These are phyloP conservation scores for Tarenaya hassleriana DNA, from an alignment of 345 rosid species.

Conservation along the genomic window DNA sequence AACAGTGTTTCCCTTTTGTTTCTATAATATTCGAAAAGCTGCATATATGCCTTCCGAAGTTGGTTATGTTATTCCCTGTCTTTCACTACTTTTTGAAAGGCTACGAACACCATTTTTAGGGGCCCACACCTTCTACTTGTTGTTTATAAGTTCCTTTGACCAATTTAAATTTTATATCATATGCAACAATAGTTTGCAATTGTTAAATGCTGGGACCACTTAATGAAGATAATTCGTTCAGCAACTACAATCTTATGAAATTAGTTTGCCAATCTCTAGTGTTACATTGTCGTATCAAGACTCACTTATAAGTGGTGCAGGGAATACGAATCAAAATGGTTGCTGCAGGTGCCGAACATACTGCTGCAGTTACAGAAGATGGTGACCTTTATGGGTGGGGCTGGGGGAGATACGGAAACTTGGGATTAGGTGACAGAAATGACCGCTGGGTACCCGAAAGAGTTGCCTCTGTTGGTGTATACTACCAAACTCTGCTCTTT, in stretches of 20 bases:
- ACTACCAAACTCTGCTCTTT: slow-evolving; percentile 28
- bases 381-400: slow-evolving; percentile 99
- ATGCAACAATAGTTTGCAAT: slow-evolving; percentile 5
- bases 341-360: slow-evolving; percentile 97
- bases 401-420: slow-evolving; percentile 94
- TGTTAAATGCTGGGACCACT: slow-evolving; percentile 11
- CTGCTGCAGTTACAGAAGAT: slow-evolving; percentile 85
- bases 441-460: slow-evolving; percentile 88
- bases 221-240: slow-evolving; percentile 4
- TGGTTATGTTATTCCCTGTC: slow-evolving; percentile 13
- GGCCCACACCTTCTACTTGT: slow-evolving; percentile 18
- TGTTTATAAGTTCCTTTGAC: neutral
- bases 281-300: slow-evolving; percentile 13
- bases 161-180: slow-evolving; percentile 5
- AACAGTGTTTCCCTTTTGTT: slow-evolving; percentile 10
- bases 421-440: slow-evolving; percentile 91
- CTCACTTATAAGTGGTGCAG: slow-evolving; percentile 36
- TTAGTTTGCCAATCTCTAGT: slow-evolving; percentile 16
- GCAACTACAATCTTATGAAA: slow-evolving; percentile 14
- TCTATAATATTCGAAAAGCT: slow-evolving; percentile 10
- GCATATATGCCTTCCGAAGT: neutral
- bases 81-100: slow-evolving; percentile 14
- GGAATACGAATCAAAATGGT: slow-evolving; percentile 75
- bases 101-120: slow-evolving; percentile 15
- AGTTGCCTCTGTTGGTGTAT: slow-evolving; percentile 55